These are phyloP conservation scores for Cyberlindnera meyerae DNA, from an alignment of 805 yeast genomes.

Conservation along the genomic window DNA sequence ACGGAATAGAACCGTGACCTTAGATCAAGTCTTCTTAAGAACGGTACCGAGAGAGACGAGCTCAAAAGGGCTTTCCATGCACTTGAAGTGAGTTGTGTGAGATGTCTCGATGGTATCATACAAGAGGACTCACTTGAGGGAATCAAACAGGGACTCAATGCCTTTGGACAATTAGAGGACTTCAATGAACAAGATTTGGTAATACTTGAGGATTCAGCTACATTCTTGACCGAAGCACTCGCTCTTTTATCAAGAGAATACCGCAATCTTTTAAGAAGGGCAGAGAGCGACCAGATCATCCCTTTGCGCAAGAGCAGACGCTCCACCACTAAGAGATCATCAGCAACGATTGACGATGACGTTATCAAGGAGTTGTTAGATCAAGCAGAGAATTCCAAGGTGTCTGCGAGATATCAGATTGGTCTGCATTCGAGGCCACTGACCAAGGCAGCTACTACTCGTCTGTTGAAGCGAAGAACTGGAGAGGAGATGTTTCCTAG, in stretches of 20 bases:
- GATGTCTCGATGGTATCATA: slow-evolving; percentile 12
- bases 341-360: slow-evolving; percentile 4
- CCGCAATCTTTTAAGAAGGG: slow-evolving; percentile 3
- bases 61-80: slow-evolving; percentile 9
- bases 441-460: slow-evolving; percentile 2
- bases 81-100: slow-evolving; percentile 13
- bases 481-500: too few species aligned
- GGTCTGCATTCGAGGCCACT: slow-evolving; percentile 5
- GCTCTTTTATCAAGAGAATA: slow-evolving; percentile 10
- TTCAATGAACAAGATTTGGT: slow-evolving; percentile 4
- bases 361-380: background rate
- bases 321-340: slow-evolving; percentile 2
- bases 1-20: slow-evolving; percentile 8
- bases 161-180: slow-evolving; percentile 4
- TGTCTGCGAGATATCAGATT: background rate
- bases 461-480: too few species aligned
- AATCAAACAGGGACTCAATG: slow-evolving; percentile 9
- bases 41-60: slow-evolving; percentile 10
- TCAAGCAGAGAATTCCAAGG: slow-evolving; percentile 1
- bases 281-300: slow-evolving; percentile 5
- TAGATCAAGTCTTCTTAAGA: slow-evolving; percentile 6
- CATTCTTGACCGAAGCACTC: slow-evolving; percentile 12
- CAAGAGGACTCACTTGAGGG: slow-evolving; percentile 12
- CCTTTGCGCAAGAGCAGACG: slow-evolving; percentile 8
- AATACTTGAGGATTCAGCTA: slow-evolving; percentile 8